Conservation (phyloP, 2,329 filamentous ascomycete genomes). For the Sporothrix inflata region DNA sequence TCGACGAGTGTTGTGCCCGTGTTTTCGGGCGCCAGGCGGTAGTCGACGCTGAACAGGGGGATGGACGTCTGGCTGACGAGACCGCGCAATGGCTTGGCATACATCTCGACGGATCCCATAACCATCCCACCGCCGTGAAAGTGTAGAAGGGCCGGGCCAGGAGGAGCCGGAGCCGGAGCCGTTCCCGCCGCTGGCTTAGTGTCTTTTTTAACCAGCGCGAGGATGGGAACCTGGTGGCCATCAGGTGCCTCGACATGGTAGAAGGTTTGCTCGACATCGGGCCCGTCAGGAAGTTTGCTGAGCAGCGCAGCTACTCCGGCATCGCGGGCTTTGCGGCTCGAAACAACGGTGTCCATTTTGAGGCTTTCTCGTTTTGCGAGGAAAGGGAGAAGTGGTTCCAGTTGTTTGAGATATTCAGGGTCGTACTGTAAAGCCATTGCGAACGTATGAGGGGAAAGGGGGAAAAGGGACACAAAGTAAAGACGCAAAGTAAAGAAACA, state of each 20-base stretch:
- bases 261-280: neutral
- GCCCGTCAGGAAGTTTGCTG: neutral
- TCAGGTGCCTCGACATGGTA: neutral
- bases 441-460: no score
- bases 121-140: slow-evolving; percentile 15
- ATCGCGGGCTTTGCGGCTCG: neutral
- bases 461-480: no score
- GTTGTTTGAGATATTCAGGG: neutral
- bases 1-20: neutral
- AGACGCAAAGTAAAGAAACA: no score
- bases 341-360: neutral
- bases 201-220: neutral
- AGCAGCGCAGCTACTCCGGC: neutral
- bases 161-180: no score
- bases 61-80: neutral
- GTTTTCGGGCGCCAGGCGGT: slow-evolving; percentile 6
- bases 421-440: neutral
- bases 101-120: neutral
- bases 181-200: neutral
- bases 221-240: slow-evolving; percentile 6
- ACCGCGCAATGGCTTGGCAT: neutral
- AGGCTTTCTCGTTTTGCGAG: neutral
- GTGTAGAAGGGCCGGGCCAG: slow-evolving; percentile 4
- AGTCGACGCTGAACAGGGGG: slow-evolving; percentile 18
- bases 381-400: neutral